These are phyloP conservation scores for Pterocarpus macrocarpus DNA, from an alignment of 306 rosid genomes.

Conservation along the genomic window DNA sequence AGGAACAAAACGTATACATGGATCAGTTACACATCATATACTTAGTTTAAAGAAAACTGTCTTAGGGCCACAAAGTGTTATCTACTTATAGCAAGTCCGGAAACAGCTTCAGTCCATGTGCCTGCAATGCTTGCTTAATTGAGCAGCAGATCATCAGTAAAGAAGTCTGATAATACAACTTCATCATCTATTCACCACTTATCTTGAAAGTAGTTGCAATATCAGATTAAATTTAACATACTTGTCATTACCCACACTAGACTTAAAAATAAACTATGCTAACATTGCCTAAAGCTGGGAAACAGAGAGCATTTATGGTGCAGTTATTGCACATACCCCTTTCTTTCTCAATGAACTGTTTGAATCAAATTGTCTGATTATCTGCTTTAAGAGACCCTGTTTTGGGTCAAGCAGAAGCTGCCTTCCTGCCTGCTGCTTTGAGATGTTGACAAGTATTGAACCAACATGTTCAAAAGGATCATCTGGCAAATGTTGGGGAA, in stretches of 20 bases:
- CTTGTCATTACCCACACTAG: not conserved
- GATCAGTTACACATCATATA: constrained; percentile 12
- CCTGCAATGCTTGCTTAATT: constrained; percentile 9
- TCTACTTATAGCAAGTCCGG: constrained; percentile 15
- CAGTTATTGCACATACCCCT: constrained; percentile 75
- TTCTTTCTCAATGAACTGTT: constrained; percentile 80
- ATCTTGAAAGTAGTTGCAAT: constrained; percentile 21
- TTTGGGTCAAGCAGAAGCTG: constrained; percentile 87
- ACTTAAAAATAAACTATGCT: constrained; percentile 25
- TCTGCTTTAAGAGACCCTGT: constrained; percentile 86
- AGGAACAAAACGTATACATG: constrained; percentile 27
- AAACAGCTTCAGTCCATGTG: constrained; percentile 25
- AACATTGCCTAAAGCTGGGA: constrained; percentile 26
- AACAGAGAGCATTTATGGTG: constrained; percentile 22
- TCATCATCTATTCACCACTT: constrained; percentile 33
- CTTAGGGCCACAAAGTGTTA: constrained; percentile 14
- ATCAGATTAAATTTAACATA: constrained; percentile 36
- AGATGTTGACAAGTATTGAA: constrained; percentile 87
- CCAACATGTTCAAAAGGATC: constrained; percentile 96
- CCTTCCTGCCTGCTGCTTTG: constrained; percentile 86
- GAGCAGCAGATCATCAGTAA: constrained; percentile 29
- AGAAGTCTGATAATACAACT: constrained; percentile 23
- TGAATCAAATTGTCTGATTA: constrained; percentile 88
- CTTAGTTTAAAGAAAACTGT: constrained; percentile 9
- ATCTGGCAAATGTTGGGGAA: constrained; percentile 57